Conservation (phyloP, 495 filamentous ascomycete species). For the Podospora australis region DNA sequence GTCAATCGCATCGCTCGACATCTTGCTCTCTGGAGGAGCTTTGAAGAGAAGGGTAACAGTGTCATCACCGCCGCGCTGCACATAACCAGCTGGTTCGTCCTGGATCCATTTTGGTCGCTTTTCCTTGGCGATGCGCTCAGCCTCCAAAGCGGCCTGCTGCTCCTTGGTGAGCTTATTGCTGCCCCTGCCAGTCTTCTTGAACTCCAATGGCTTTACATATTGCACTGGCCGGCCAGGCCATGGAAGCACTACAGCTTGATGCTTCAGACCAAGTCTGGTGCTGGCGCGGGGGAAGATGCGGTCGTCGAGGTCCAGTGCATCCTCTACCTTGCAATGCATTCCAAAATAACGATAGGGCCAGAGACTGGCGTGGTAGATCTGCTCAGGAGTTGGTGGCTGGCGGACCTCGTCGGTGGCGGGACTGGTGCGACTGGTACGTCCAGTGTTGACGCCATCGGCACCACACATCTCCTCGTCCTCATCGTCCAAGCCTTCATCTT, state of each 20-base stretch:
- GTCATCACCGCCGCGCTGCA: conserved; percentile 74
- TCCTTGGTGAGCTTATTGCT: conserved; percentile 74
- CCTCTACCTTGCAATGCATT: conserved; percentile 92
- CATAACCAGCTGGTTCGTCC: conserved; percentile 83
- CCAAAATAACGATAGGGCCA: conserved; percentile 97
- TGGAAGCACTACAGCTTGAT: conserved; percentile 77
- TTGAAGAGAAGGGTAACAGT: conserved; percentile 54
- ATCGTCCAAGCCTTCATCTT: conserved; percentile 47
- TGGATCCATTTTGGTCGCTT: conserved; percentile 86
- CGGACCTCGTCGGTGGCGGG: conserved; percentile 48
- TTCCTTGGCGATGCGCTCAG: conserved; percentile 67
- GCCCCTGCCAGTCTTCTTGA: conserved; percentile 62
- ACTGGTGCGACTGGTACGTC: conserved; percentile 52
- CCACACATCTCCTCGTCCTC: conserved; percentile 74
- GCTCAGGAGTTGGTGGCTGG: conserved; percentile 77
- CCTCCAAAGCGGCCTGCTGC: conserved; percentile 67
- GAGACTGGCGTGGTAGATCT: conserved; percentile 81
- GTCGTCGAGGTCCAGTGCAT: conserved; percentile 95
- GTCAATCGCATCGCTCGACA: conserved; percentile 46
- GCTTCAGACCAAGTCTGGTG: conserved; percentile 83
- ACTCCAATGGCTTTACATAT: conserved; percentile 80
- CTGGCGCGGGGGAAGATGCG: conserved; percentile 94
- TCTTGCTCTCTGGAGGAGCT: conserved; percentile 47
- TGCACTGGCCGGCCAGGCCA: conserved; percentile 85
- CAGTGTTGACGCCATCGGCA: conserved; percentile 69